These are phyloP conservation scores for Botryotinia globosa DNA, from an alignment of 2,329 filamentous ascomycete species.

Conservation along the genomic window DNA sequence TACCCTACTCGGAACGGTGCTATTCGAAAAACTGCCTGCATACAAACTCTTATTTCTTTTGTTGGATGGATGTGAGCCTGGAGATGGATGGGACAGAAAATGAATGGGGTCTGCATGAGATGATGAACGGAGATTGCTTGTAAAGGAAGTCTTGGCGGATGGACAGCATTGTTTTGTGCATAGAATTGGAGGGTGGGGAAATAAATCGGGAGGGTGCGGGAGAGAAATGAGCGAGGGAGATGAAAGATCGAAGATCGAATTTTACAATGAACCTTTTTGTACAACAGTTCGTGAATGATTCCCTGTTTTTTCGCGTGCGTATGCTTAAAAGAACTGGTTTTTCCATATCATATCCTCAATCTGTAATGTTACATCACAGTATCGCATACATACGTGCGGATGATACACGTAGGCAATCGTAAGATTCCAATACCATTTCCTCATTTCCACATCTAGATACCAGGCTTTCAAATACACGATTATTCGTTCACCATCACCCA, in stretches of 20 bases:
- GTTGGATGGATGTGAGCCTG: conserved; percentile 11
- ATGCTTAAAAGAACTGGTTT: not conserved
- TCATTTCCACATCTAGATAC: not conserved
- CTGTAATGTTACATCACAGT: not conserved
- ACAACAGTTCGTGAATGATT: conserved; percentile 3
- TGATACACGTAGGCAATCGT: not conserved
- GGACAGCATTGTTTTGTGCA: conserved; percentile 14
- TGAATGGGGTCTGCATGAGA: not conserved
- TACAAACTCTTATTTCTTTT: conserved; percentile 8
- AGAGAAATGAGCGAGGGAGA: conserved; percentile 1
- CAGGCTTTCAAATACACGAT: not conserved
- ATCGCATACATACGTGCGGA: not conserved
- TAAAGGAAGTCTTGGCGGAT: not conserved
- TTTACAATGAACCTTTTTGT: conserved; percentile 9
- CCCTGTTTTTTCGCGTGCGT: not conserved
- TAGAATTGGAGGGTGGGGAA: not conserved
- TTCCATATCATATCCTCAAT: not conserved
- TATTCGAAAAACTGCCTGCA: conserved; percentile 13
- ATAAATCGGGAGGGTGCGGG: not conserved
- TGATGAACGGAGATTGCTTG: not conserved
- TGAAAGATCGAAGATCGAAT: not conserved
- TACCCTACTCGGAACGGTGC: not conserved
- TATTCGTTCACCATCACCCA: not conserved
- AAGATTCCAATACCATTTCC: not conserved
- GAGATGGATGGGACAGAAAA: not conserved